phyloP scores from a whole-genome alignment of 2,329 filamentous ascomycete genomes.

The Coniella vitis region DNA sequence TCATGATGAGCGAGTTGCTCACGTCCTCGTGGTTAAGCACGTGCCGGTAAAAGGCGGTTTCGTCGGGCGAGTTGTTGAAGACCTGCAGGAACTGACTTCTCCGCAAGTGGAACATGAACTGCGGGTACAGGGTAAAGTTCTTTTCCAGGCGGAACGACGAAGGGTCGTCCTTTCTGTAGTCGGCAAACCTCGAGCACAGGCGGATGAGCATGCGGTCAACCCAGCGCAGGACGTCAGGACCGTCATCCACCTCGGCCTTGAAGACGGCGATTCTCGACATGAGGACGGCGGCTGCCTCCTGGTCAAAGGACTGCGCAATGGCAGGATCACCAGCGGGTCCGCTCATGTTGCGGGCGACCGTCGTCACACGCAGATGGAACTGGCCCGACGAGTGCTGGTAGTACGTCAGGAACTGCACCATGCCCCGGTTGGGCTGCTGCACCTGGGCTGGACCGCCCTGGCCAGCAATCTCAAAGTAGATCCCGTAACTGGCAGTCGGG shows the following conservation, averaged over 20 bases:
- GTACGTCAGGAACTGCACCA: slow-evolving; percentile 98
- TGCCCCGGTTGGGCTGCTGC: slow-evolving; percentile 80
- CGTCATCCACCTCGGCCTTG: slow-evolving; percentile 97
- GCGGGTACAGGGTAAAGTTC: slow-evolving; percentile 97
- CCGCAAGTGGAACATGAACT: slow-evolving; percentile 99
- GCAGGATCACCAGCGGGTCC: slow-evolving; percentile 91
- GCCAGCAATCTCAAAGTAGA: slow-evolving; percentile 96
- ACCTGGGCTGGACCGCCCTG: slow-evolving; percentile 82
- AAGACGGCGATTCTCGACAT: slow-evolving; percentile 99
- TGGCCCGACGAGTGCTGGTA: slow-evolving; percentile 97
- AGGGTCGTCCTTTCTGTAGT: slow-evolving; percentile 96
- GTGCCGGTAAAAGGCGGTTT: slow-evolving; percentile 98
- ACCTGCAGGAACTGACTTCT: slow-evolving; percentile 97
- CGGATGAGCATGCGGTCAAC: slow-evolving; percentile 98
- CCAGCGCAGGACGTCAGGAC: slow-evolving; percentile 96
- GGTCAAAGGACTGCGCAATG: slow-evolving; percentile 94
- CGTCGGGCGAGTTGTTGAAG: slow-evolving; percentile 98
- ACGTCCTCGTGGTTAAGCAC: slow-evolving; percentile 97
- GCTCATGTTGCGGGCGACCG: slow-evolving; percentile 82
- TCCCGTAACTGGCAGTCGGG: slow-evolving; percentile 83
- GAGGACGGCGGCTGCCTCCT: slow-evolving; percentile 92
- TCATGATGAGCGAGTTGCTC: slow-evolving; percentile 96
- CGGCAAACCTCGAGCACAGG: slow-evolving; percentile 90
- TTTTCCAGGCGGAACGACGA: slow-evolving; percentile 96
- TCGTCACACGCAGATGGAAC: slow-evolving; percentile 93